Evolutionary conservation across 805 yeast species (phyloP), one percentile per base, ranked within the genome.

Genomic region (Candida oleophila): DNA sequence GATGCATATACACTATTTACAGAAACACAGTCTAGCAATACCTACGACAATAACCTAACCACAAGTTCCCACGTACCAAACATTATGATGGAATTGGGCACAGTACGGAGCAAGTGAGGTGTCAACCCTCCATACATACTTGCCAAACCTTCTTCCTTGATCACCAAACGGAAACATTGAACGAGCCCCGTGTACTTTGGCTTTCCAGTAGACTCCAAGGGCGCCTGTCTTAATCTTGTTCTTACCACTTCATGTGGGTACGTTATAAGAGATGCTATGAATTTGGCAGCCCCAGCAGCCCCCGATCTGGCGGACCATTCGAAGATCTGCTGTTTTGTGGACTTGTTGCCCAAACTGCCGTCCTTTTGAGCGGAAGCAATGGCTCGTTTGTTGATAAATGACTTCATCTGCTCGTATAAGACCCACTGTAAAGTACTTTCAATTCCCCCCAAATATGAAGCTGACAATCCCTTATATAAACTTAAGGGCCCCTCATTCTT

Each of bases 41-140:
- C 22, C 22, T 12, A 16, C 39, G 61, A 57, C 46, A 69, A 65
- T 41, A 70, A 55, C 47, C 74, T 56, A 11, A 72, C 77, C 21
- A 72, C 71, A 32, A 94, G 64, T 62, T 94, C 99, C 98, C 98
- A 94, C 2, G 98, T 91, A 40, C 99, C 99, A 73, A 94, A 94
- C 99, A 94, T 94, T 56, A 94, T 92, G 62, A 94, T 90, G 60
- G 96, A 87, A 68, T 94, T 94, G 2, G 99, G 99, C 44, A 94
- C 99, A 0, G 99, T 94, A 67, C 99, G 81, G 71, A 94, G 78
- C 59, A 94, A 72, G 68, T 94, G 99, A 3, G 99, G 97, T 1
- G 99, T 94, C 58, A 94, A 75, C 0, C 99, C 99, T 46, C 99
- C 97, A 63, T 94, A 94, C 89, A 94, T 87, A 11, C 96, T 86